Evolutionary conservation across 495 filamentous ascomycete genomes (phyloP), one percentile per base, ranked within the genome.

Genomic region (Astrothelium subdiscretum): DNA sequence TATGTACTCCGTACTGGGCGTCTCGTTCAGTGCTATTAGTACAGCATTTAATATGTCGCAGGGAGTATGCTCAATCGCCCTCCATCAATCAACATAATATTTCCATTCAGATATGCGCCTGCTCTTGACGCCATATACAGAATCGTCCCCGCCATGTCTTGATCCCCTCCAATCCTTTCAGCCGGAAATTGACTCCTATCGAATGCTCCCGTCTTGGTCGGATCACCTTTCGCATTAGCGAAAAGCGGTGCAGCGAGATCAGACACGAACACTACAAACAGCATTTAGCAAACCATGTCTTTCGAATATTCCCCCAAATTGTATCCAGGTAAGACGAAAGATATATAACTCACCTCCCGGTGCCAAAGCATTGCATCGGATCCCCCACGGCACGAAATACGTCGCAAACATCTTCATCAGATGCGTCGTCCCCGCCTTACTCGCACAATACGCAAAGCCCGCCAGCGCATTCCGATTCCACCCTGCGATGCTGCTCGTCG

Each of bases 331-430:
- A 58, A 22, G 2, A 32, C 42, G 2, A 32, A 22, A 62, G 48
- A 18, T 24, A 3, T 22, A 31, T 1, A 76, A n/a, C 82, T 78
- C 72, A 86, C 84, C 71, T 22, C 68, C 68, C 22, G 68, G 68
- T 35, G 66, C 64, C 2, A 70, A 24, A 3, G 27, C 67, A 57
- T 70, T 70, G 27, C 51, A 61, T 5, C 68, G 61, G n/a, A 76
- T 73, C 18, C 71, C 67, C 61, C 69, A 73, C 61, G 67, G 66
- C 12, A 66, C 69, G 31, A 76, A 66, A 20, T 66, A 32, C 0
- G 68, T 70, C 5, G 66, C 61, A 44, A 76, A 59, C 60, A 69
- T 72, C 69, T 77, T 77, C 44, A 68, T 67, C 42, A 75, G 24
- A 62, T 72, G 71, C 43, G 63, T 64, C 11, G 67, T 67, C 20